Base-by-base conservation (phyloP, 768 basidiomycete genomes). In the Podaxis rugospora region DNA sequence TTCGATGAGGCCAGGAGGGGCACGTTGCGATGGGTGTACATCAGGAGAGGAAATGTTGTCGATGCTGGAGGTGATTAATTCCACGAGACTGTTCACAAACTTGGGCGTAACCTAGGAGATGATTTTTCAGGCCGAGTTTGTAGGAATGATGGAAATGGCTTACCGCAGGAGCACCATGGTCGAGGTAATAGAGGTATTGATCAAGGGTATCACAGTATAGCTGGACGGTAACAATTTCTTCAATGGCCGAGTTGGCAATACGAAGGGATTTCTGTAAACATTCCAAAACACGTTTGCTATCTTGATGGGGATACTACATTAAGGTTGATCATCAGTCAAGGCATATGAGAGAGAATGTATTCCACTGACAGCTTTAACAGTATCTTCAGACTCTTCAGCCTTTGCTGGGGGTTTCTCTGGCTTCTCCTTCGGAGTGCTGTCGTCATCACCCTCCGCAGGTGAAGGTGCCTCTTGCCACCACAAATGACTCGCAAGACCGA, bases 281-380 rank as follows among this genome's bases (percentile, higher is more conserved):
- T 73, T 99, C 97, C 35, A 99, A 78, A 0, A 99, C 95, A 23
- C 97, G 92, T 69, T 98, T 98, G 74, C 95, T 95, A 70, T 99
- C 97, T 66, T 93, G 89, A 69, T 91, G 89, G 46, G 91, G 91
- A 68, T 86, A 90, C 91, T 90, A 63, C 1, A 57, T 32, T 42
- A 46, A 23, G 64, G 65, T 9, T 23, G 4, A 53, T 37, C 51
- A 62, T 51, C 16, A 57, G 36, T 32, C 47, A 27, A 18, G 7
- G 57, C 54, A 21, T 27, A 5, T 13, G 10, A 50, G 16, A 49
- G 6, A 2, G 4, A 49, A 35, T 18, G 23, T 28, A 44, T 6
- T 47, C 57, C 37, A 83, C 88, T 64, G 66, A 88, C 88, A 50
- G 87, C 83, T 71, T 83, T 87, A 21, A 69, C 70, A 55, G 51